These are phyloP conservation scores for Penicillium turbatum DNA, from an alignment of 495 filamentous ascomycete species.

Conservation along the genomic window DNA sequence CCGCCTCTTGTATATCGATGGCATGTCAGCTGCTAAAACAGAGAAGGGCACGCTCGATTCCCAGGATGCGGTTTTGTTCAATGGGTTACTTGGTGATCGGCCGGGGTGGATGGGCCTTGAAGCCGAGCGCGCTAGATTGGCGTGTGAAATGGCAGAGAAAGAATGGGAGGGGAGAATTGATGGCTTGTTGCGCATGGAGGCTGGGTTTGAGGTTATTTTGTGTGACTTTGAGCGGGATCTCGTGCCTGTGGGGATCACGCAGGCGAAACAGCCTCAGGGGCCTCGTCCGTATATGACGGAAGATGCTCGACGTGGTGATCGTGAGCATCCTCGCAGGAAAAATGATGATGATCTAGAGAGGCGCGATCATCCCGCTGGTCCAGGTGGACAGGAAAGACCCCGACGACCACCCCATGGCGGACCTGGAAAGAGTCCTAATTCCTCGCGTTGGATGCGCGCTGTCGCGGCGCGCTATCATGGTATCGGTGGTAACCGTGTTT, in stretches of 20 bases:
- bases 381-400: no score
- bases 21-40: constrained; percentile 56
- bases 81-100: constrained; percentile 16
- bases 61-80: constrained; percentile 52
- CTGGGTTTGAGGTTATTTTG: constrained; percentile 66
- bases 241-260: constrained; percentile 26
- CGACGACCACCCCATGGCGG: not conserved
- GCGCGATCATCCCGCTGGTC: no score
- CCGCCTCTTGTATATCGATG: constrained; percentile 58
- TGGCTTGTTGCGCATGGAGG: constrained; percentile 63
- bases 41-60: constrained; percentile 57
- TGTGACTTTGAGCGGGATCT: constrained; percentile 53
- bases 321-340: not conserved
- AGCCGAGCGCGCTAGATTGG: constrained; percentile 36
- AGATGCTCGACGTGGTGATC: not conserved
- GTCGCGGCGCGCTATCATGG: constrained; percentile 55
- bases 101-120: constrained; percentile 34
- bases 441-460: constrained; percentile 31
- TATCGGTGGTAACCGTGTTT: constrained; percentile 50
- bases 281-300: no score
- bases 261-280: constrained; percentile 16
- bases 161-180: constrained; percentile 51
- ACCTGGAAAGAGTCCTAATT: not conserved
- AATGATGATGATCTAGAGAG: no score
- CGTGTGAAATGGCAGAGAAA: constrained; percentile 47